Conservation (phyloP, 164 flowering plant genomes). For the Buxus sempervirens region DNA sequence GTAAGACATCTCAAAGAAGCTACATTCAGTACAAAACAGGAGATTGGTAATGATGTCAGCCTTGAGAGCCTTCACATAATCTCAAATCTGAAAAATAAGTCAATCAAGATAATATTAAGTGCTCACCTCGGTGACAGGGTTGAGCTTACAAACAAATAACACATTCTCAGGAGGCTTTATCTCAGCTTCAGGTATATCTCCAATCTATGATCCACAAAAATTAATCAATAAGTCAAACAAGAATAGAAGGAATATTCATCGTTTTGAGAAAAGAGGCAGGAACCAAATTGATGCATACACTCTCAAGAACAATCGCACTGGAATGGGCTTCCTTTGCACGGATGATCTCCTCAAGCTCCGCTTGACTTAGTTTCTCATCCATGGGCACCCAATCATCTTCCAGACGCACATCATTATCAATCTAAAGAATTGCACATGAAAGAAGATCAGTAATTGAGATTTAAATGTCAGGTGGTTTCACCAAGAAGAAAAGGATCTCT, state of each 20-base stretch:
- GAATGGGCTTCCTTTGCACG: constrained; percentile 84
- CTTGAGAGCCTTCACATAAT: background rate
- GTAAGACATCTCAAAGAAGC: background rate
- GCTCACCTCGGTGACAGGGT: constrained; percentile 96
- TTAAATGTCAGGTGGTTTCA: background rate
- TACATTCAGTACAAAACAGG: background rate
- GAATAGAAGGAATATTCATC: too few species aligned
- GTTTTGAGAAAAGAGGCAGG: background rate
- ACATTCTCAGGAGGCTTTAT: constrained; percentile 94
- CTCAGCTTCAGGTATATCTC: constrained; percentile 97
- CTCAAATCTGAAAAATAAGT: background rate
- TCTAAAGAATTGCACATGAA: constrained; percentile 26
- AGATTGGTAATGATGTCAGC: background rate
- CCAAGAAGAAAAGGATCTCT: background rate
- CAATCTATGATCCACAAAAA: constrained; percentile 53
- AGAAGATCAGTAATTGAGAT: background rate
- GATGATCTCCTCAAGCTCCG: constrained; percentile 73
- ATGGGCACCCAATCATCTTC: constrained; percentile 99
- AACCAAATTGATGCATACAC: constrained; percentile 40
- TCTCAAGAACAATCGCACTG: constrained; percentile 91
- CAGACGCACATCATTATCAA: constrained; percentile 79
- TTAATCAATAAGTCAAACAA: background rate
- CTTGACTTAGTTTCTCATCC: constrained; percentile 67
- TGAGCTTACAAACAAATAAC: constrained; percentile 90
- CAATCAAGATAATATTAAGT: background rate